These are phyloP conservation scores for Sporothrix mexicana DNA, from an alignment of 2,329 filamentous ascomycete genomes.

Conservation along the genomic window DNA sequence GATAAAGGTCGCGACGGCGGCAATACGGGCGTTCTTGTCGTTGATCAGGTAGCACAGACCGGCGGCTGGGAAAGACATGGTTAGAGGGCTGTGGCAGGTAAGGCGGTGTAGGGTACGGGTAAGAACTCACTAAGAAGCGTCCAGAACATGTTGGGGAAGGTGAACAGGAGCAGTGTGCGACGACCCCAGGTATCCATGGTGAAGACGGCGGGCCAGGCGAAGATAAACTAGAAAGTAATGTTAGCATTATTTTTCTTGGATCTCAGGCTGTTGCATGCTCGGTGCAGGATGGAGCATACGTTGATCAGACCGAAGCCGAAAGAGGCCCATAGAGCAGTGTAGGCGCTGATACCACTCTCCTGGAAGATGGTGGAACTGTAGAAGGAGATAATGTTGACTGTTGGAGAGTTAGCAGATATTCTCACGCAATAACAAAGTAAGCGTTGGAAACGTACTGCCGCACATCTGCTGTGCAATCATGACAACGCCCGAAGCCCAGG, in stretches of 20 bases:
- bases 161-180: conserved; percentile 66
- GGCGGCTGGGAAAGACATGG: conserved; percentile 6
- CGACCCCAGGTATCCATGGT: conserved; percentile 73
- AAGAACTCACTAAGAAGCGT: conserved; percentile 55
- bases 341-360: conserved; percentile 61
- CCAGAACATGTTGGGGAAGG: conserved; percentile 72
- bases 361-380: conserved; percentile 70
- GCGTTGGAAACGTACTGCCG: conserved; percentile 42
- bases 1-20: conserved; percentile 58
- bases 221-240: conserved; percentile 46
- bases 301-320: conserved; percentile 70
- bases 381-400: conserved; percentile 76
- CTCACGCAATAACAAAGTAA: too few relatives aligned
- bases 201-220: conserved; percentile 68
- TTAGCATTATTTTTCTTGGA: background rate
- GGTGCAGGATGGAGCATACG: conserved; percentile 29
- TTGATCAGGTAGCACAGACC: conserved; percentile 33
- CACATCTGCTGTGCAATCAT: conserved; percentile 82
- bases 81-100: background rate
- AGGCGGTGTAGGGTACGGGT: background rate
- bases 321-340: conserved; percentile 65
- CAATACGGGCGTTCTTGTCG: conserved; percentile 43
- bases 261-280: too few relatives aligned
- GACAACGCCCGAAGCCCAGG: conserved; percentile 75
- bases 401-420: conserved; percentile 38